These are phyloP conservation scores for Symbiodinium natans DNA, from an alignment of 73 alveolate species.

Conservation along the genomic window DNA sequence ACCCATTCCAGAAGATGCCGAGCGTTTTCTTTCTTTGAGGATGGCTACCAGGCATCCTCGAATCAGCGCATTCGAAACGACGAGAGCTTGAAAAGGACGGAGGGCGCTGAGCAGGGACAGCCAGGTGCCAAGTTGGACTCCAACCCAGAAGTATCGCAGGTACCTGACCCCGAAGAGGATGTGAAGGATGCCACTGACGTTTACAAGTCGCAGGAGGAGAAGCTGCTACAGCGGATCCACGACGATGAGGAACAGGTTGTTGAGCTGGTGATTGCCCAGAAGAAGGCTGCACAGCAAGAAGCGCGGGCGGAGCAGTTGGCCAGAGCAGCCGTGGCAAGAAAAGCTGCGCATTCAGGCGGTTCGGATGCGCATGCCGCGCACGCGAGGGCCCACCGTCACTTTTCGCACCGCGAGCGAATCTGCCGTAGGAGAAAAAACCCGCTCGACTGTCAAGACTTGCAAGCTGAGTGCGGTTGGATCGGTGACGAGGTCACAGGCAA, in stretches of 20 bases:
- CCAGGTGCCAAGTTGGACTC: neutral
- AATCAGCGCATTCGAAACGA: slow-evolving; percentile 6
- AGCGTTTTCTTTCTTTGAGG: neutral
- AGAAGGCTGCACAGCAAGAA: neutral
- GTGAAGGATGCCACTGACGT: neutral
- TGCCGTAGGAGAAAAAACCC: slow-evolving; percentile 19
- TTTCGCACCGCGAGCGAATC: neutral
- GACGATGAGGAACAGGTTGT: slow-evolving; percentile 33
- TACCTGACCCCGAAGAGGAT: slow-evolving; percentile 15
- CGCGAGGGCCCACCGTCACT: neutral
- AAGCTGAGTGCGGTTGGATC: slow-evolving; percentile 18
- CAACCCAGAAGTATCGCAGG: neutral
- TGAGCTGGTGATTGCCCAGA: slow-evolving; percentile 15
- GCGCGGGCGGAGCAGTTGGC: neutral
- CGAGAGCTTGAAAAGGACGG: neutral
- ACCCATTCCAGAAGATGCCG: neutral
- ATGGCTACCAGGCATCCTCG: slow-evolving; percentile 10
- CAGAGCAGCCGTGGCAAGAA: neutral
- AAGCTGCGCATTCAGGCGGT: neutral
- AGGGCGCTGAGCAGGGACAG: neutral
- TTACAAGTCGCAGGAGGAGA: neutral
- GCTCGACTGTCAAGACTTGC: slow-evolving; percentile 22
- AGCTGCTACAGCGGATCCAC: neutral
- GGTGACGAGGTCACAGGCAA: slow-evolving; percentile 14
- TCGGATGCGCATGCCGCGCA: neutral